These are phyloP conservation scores for Vigna radiata DNA, from an alignment of 306 rosid species.

Conservation along the genomic window DNA sequence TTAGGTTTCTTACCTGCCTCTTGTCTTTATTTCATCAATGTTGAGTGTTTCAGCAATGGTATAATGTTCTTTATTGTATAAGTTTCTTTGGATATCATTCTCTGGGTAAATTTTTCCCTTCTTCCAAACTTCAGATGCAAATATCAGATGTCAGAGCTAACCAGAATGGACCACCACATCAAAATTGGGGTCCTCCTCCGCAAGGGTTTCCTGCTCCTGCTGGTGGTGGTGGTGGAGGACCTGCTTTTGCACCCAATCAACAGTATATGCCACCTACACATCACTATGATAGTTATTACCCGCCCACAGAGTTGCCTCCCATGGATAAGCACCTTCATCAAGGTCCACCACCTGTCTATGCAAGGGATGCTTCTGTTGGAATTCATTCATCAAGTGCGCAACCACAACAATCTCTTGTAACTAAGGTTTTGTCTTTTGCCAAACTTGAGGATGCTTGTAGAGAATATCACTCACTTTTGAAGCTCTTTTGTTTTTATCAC, in stretches of 20 bases:
- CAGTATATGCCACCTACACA: conserved; percentile 53
- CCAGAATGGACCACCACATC: conserved; percentile 52
- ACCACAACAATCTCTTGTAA: conserved; percentile 43
- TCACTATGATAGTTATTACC: conserved; percentile 54
- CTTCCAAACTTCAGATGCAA: conserved; percentile 47
- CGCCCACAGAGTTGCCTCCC: conserved; percentile 48
- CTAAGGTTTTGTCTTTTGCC: conserved; percentile 44
- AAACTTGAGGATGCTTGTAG: conserved; percentile 8
- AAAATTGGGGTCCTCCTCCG: conserved; percentile 52
- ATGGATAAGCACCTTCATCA: conserved; percentile 48
- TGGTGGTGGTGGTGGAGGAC: conserved; percentile 37
- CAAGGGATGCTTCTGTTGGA: conserved; percentile 48
- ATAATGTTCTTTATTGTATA: background rate
- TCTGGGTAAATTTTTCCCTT: background rate
- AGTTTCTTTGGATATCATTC: background rate
- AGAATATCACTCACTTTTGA: background rate
- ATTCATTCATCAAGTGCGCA: conserved; percentile 39
- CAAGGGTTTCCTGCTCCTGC: conserved; percentile 49
- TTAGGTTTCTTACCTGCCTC: background rate
- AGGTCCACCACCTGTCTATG: conserved; percentile 54
- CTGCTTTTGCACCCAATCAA: conserved; percentile 51
- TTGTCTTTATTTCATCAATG: background rate
- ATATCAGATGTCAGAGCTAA: conserved; percentile 39
- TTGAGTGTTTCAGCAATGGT: background rate
- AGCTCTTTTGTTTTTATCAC: background rate